Evolutionary conservation across 2,329 filamentous ascomycete genomes (phyloP).

Genomic region (Xylaria hypoxylon): DNA sequence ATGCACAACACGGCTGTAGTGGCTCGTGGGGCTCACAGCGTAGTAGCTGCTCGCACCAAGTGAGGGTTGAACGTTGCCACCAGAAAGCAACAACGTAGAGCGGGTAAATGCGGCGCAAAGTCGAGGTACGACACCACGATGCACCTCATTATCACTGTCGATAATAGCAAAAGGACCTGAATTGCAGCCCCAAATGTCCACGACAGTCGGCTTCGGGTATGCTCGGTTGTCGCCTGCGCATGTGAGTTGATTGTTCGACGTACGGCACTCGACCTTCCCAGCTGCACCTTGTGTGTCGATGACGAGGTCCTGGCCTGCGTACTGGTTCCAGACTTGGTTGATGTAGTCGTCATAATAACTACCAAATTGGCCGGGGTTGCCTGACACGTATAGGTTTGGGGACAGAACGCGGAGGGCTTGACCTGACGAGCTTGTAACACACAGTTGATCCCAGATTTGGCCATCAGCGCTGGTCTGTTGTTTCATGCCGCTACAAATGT

Average conservation of each 20-base stretch:
- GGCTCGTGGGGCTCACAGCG: conserved; percentile 57
- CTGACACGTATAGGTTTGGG: conserved; percentile 56
- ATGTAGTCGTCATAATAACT: conserved; percentile 60
- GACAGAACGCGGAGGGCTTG: conserved; percentile 59
- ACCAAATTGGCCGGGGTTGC: conserved; percentile 52
- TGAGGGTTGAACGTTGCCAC: conserved; percentile 61
- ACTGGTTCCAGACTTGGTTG: conserved; percentile 59
- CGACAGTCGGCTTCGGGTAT: conserved; percentile 57
- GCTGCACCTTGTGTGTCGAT: conserved; percentile 58
- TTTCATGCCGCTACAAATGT: conserved; percentile 57
- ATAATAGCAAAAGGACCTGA: conserved; percentile 58
- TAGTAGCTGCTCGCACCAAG: conserved; percentile 58
- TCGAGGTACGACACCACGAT: conserved; percentile 59
- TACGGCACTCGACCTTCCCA: conserved; percentile 57
- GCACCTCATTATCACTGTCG: conserved; percentile 54
- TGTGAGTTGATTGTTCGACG: conserved; percentile 51
- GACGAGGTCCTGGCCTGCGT: conserved; percentile 53
- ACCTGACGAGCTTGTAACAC: conserved; percentile 53
- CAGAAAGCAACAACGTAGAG: conserved; percentile 58
- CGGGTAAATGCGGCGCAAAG: conserved; percentile 64
- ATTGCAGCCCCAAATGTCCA: conserved; percentile 65
- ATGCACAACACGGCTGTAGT: conserved; percentile 72
- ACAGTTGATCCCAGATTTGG: conserved; percentile 59
- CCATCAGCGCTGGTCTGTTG: conserved; percentile 55
- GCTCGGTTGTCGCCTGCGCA: conserved; percentile 58